phyloP scores from a whole-genome alignment of 495 filamentous ascomycete genomes.

The Podospora anserina region DNA sequence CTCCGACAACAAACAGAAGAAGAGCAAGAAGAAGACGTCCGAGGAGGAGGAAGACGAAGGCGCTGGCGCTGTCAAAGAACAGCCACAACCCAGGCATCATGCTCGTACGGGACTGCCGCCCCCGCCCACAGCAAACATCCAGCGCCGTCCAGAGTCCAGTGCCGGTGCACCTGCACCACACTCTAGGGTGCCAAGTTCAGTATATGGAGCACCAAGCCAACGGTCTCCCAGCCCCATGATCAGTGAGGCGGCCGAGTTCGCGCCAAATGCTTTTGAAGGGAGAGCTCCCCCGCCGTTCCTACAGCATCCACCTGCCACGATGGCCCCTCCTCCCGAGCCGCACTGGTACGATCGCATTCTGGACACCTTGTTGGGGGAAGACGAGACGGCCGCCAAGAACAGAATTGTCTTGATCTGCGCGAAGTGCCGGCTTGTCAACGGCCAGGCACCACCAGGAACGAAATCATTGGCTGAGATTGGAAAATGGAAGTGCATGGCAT shows the following conservation, averaged over 20 bases:
- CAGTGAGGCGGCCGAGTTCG: slow-evolving; percentile 49
- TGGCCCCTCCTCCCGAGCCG: slow-evolving; percentile 48
- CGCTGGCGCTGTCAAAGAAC: slow-evolving; percentile 21
- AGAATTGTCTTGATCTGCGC: slow-evolving; percentile 83
- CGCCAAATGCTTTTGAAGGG: slow-evolving; percentile 56
- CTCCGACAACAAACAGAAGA: slow-evolving; percentile 48
- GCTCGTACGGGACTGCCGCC: slow-evolving; percentile 59
- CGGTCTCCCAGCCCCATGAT: slow-evolving; percentile 26
- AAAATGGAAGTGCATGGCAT: slow-evolving; percentile 83
- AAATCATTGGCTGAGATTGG: slow-evolving; percentile 76
- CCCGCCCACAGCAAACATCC: slow-evolving; percentile 87
- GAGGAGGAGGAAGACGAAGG: slow-evolving; percentile 23
- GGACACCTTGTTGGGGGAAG: slow-evolving; percentile 89
- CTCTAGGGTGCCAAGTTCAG: neutral
- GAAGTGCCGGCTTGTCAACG: slow-evolving; percentile 85
- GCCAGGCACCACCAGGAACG: slow-evolving; percentile 87
- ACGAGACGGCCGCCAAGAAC: slow-evolving; percentile 90
- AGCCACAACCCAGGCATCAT: slow-evolving; percentile 20
- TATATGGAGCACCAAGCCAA: slow-evolving; percentile 21
- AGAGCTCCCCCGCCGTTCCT: slow-evolving; percentile 33
- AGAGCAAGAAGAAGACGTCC: slow-evolving; percentile 35
- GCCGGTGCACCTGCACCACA: slow-evolving; percentile 21
- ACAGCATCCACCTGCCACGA: slow-evolving; percentile 38
- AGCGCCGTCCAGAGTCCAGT: slow-evolving; percentile 26
- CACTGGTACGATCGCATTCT: slow-evolving; percentile 94